Evolutionary conservation across 208 protist species (phyloP), one percentile per base, ranked within the genome.

Genomic region (Strigomonas oncopelti): DNA sequence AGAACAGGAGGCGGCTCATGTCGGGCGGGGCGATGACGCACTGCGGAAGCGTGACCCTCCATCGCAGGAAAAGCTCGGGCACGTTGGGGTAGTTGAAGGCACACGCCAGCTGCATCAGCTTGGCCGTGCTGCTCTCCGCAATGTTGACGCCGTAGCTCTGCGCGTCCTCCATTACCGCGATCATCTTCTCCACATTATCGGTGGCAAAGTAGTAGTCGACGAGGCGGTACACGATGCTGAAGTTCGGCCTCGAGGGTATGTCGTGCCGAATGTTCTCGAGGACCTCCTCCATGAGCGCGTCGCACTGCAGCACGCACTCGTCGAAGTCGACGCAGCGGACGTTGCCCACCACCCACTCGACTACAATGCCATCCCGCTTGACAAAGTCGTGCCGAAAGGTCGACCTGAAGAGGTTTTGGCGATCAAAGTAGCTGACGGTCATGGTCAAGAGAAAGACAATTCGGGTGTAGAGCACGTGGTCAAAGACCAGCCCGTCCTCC

Each of bases 131-230:
- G 71, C 90, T 96, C 71, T 96, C 87, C 18, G 90, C 90, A 38
- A 93, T 77, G 46, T 68, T 71, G 28, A 91, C 69, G 45, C 87
- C 90, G 65, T 85, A 92, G 63, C 69, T 77, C 20, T 84, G 71
- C 0, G 86, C 71, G 63, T 96, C 90, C 77, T 96, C 90, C 87
- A 93, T 93, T 16, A 88, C 83, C 8, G 90, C 88, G 25, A 96
- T 77, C 83, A 96, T 87, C 80, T 96, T 96, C 45, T 93, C 82
- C 34, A 93, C 78, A 75, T 96, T 96, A 65, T 96, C 90, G 22
- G 88, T 89, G 57, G 90, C 84, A 65, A 96, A 96, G 80, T 93
- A 96, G 78, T 96, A 96, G 69, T 96, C 90, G 22, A 88, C 84
- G 53, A 96, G 78, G 59, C 90, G 87, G 71, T 87, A 93, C 69